Evolutionary conservation across 257 asterid species (phyloP).

Genomic region (Solanum ahanhuiri): DNA sequence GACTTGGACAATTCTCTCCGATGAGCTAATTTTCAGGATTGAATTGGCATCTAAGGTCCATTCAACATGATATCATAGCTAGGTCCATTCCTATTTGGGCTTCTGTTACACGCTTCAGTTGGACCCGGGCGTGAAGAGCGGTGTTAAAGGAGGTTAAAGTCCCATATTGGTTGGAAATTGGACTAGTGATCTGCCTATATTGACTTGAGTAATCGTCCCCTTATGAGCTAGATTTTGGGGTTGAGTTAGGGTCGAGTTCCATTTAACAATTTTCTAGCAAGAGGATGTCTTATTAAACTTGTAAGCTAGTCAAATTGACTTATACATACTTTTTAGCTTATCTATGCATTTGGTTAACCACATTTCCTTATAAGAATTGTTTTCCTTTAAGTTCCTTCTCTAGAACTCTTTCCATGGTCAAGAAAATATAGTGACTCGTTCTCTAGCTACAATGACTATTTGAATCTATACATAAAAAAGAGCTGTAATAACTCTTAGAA

Average conservation of each 20-base stretch:
- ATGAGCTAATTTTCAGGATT: neutral
- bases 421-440: neutral
- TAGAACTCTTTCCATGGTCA: neutral
- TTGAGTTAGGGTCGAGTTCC: no score
- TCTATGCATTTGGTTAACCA: no score
- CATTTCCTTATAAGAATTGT: no score
- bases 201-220: neutral
- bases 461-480: neutral
- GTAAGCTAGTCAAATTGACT: no score
- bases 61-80: neutral
- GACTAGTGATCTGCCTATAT: neutral
- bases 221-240: no score
- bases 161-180: neutral
- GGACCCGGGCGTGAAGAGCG: neutral
- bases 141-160: neutral
- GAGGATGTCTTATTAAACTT: no score
- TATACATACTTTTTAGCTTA: no score
- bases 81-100: neutral
- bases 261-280: no score
- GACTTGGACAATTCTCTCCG: no score
- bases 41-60: neutral
- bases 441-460: neutral
- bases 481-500: neutral
- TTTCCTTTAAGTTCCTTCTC: neutral
- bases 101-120: neutral